phyloP scores from a whole-genome alignment of 1,139 yeast genomes.

The Protomyces pachydermus region DNA sequence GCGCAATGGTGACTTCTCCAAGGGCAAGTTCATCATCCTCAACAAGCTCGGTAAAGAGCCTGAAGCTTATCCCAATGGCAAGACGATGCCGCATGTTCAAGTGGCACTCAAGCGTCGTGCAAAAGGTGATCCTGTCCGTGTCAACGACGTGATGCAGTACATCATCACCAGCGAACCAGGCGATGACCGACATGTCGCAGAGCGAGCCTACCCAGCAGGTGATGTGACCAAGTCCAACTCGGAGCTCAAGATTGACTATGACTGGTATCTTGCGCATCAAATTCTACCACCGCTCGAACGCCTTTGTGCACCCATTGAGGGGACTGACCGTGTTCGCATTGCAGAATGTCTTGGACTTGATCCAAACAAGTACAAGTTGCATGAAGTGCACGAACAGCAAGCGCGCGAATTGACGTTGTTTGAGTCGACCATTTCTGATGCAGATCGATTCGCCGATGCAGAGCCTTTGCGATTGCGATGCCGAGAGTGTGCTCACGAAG shows the following conservation, averaged over 20 bases:
- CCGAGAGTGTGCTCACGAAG: slow-evolving; percentile 50
- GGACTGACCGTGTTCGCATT: slow-evolving; percentile 73
- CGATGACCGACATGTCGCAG: slow-evolving; percentile 35
- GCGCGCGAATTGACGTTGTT: slow-evolving; percentile 60
- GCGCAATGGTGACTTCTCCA: slow-evolving; percentile 55
- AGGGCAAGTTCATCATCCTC: slow-evolving; percentile 46
- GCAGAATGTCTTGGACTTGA: slow-evolving; percentile 78
- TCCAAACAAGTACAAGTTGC: slow-evolving; percentile 53
- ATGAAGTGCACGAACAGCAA: slow-evolving; percentile 35
- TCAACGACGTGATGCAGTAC: slow-evolving; percentile 86
- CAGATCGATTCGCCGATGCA: slow-evolving; percentile 71
- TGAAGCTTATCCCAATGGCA: slow-evolving; percentile 48
- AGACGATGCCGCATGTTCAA: slow-evolving; percentile 86
- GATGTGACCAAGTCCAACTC: slow-evolving; percentile 33
- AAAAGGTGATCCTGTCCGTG: slow-evolving; percentile 77
- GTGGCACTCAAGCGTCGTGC: slow-evolving; percentile 77
- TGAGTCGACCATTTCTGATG: slow-evolving; percentile 75
- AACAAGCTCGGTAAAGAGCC: slow-evolving; percentile 45
- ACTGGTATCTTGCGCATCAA: slow-evolving; percentile 80
- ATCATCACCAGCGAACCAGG: slow-evolving; percentile 57
- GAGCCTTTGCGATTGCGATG: slow-evolving; percentile 57
- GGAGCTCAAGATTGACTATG: slow-evolving; percentile 63
- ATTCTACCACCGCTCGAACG: slow-evolving; percentile 88
- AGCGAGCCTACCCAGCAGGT: slow-evolving; percentile 34
- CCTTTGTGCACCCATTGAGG: slow-evolving; percentile 76